Percentiles rank a stretch among this genome's conserved stretches.
These are phyloP conservation scores for Fomitopsis schrenkii DNA, from an alignment of 1,284 basidiomycete species.

Conservation along the genomic window DNA sequence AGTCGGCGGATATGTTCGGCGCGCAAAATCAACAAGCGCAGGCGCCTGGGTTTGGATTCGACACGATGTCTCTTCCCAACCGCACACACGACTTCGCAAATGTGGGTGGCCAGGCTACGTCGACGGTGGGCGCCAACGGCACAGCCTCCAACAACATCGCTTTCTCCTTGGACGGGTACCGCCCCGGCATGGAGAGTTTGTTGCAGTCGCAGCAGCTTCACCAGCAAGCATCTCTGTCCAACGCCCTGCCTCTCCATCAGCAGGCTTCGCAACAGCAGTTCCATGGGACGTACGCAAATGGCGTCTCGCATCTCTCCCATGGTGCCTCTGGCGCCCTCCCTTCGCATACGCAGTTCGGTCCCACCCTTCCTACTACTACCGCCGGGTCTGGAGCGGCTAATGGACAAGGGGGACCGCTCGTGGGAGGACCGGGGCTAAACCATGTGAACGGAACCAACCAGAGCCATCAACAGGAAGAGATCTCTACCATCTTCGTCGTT, in stretches of 20 bases:
- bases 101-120: constrained; percentile 17
- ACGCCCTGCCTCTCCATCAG: constrained; percentile 15
- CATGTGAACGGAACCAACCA: constrained; percentile 24
- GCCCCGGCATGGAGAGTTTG: constrained; percentile 17
- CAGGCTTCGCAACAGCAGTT: constrained; percentile 27
- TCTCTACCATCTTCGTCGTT: constrained; percentile 97
- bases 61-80: constrained; percentile 24
- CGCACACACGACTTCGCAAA: constrained; percentile 24
- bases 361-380: constrained; percentile 50
- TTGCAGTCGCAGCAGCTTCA: constrained; percentile 14
- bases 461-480: constrained; percentile 66
- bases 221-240: constrained; percentile 5
- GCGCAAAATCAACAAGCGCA: constrained; percentile 17
- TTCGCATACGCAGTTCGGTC: constrained; percentile 71
- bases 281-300: constrained; percentile 28
- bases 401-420: constrained; percentile 12
- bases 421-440: constrained; percentile 26
- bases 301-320: constrained; percentile 21
- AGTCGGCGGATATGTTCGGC: constrained; percentile 26
- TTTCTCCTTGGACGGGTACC: constrained; percentile 21
- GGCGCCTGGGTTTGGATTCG: constrained; percentile 18
- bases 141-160: constrained; percentile 17
- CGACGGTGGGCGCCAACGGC: constrained; percentile 18
- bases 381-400: constrained; percentile 20
- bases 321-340: constrained; percentile 45